Percentiles rank a stretch among this genome's conserved stretches.
Conservation (phyloP, 257 asterid genomes). For the Sherardia arvensis region DNA sequence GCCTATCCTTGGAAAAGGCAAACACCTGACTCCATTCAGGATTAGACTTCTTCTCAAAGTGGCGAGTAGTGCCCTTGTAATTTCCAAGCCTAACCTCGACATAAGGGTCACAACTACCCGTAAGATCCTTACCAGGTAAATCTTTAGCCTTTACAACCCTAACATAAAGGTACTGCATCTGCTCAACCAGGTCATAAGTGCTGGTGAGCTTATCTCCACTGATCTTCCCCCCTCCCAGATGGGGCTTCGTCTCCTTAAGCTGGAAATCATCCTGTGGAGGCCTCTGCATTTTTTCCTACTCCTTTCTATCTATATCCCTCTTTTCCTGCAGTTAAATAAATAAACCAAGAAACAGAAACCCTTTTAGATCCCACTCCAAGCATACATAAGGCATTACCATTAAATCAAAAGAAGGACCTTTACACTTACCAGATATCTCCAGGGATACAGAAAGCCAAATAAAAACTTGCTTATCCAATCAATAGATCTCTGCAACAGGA, state of each 20-base stretch:
- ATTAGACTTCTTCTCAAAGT: conserved; percentile 36
- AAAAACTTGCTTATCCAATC: background rate
- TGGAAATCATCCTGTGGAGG: conserved; percentile 36
- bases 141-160: conserved; percentile 43
- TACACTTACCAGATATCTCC: background rate
- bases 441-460: background rate
- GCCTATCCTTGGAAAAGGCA: conserved; percentile 42
- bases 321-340: background rate
- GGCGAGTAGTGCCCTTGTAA: conserved; percentile 41
- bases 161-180: conserved; percentile 45
- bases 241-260: conserved; percentile 47
- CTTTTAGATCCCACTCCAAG: background rate
- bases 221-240: conserved; percentile 37
- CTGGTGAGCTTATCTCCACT: conserved; percentile 44
- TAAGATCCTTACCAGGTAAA: conserved; percentile 37
- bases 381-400: background rate
- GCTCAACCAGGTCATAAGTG: conserved; percentile 50
- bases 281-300: conserved; percentile 28
- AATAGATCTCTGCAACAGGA: conserved; percentile 8
- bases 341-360: background rate
- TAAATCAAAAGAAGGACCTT: conserved; percentile 1
- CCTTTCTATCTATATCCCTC: conserved; percentile 1
- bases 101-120: conserved; percentile 44
- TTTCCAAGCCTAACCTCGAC: conserved; percentile 47
- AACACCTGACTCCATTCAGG: conserved; percentile 48